These are phyloP conservation scores for Thalia dealbata DNA, from an alignment of 176 grass and related monocot species.

Conservation along the genomic window DNA sequence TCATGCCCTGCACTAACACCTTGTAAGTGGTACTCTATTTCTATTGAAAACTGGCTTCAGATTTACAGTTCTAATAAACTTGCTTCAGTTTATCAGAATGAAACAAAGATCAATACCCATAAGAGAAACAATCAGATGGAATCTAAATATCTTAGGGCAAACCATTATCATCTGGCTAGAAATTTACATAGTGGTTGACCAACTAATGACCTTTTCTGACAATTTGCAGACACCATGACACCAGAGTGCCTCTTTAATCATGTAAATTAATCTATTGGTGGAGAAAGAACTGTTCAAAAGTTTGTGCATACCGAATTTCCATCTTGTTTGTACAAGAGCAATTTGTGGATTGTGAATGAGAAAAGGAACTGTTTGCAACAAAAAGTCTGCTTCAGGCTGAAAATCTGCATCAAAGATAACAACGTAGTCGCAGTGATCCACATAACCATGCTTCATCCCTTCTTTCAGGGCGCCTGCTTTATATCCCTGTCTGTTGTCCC, in stretches of 20 bases:
- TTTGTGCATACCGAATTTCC: slow-evolving; percentile 32
- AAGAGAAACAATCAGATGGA: neutral
- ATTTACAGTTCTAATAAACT: too few species aligned
- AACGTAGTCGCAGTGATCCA: slow-evolving; percentile 32
- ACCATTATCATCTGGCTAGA: neutral
- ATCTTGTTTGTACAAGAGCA: slow-evolving; percentile 36
- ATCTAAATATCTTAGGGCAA: neutral
- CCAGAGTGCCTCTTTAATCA: neutral
- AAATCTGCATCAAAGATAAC: slow-evolving; percentile 45
- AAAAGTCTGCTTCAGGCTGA: slow-evolving; percentile 32
- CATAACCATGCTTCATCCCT: slow-evolving; percentile 32
- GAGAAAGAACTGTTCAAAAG: neutral
- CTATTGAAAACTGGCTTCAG: neutral
- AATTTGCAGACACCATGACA: neutral
- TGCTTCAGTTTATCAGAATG: too few species aligned
- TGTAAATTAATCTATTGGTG: neutral
- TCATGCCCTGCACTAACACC: neutral
- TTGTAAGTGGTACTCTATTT: neutral
- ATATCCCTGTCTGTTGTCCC: slow-evolving; percentile 29
- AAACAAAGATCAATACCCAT: too few species aligned
- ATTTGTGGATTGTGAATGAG: slow-evolving; percentile 39
- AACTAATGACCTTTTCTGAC: neutral
- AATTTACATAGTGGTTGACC: too few species aligned
- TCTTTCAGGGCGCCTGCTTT: slow-evolving; percentile 39
- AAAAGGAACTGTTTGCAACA: slow-evolving; percentile 27